phyloP scores from a whole-genome alignment of 805 yeast genomes.

The Zygosaccharomyces rouxii region DNA sequence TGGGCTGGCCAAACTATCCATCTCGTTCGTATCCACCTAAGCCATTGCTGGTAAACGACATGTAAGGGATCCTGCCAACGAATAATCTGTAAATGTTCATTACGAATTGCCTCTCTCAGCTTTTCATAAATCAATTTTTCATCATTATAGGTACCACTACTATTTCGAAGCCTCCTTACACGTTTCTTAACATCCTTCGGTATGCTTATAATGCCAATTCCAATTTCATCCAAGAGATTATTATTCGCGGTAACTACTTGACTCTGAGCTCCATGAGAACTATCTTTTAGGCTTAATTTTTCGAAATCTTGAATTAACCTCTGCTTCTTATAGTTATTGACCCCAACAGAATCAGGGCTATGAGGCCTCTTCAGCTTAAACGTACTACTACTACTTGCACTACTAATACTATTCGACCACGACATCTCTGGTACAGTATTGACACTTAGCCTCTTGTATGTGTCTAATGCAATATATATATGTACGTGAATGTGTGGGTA shows the following conservation, averaged over 20 bases:
- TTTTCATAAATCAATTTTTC: constrained; percentile 22
- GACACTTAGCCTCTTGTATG: background rate
- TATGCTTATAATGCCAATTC: background rate
- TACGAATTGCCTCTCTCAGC: constrained; percentile 25
- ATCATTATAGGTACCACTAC: background rate
- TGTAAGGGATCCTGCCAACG: constrained; percentile 25
- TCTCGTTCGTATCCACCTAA: constrained; percentile 27
- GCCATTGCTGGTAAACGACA: constrained; percentile 29
- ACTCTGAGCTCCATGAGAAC: constrained; percentile 7
- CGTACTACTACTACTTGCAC: background rate
- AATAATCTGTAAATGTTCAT: constrained; percentile 27
- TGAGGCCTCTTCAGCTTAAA: constrained; percentile 29
- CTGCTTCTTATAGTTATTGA: constrained; percentile 33
- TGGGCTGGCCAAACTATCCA: constrained; percentile 4
- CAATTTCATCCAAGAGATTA: constrained; percentile 2
- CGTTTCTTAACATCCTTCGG: constrained; percentile 7
- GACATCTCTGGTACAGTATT: background rate
- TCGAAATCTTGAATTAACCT: constrained; percentile 33
- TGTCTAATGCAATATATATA: background rate
- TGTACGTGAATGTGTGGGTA: background rate
- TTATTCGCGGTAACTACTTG: background rate
- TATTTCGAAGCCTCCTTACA: constrained; percentile 1
- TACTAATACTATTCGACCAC: background rate
- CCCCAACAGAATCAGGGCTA: constrained; percentile 26
- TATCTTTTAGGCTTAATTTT: constrained; percentile 18